Conservation (phyloP, 495 filamentous ascomycete genomes). For the Aspergillus bridgeri region DNA sequence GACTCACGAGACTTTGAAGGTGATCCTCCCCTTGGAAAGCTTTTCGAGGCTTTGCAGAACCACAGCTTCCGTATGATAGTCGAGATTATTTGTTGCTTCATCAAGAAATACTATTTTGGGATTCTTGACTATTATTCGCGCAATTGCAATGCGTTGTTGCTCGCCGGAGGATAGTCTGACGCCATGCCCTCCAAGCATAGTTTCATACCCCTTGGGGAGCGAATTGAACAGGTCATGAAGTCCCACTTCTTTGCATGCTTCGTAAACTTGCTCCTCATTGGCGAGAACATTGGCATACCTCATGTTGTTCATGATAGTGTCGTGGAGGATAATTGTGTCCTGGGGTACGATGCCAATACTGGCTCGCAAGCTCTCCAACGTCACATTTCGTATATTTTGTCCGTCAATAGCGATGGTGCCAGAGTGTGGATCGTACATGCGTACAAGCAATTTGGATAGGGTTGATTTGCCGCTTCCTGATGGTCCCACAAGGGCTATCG, state of each 20-base stretch:
- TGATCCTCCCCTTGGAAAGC: background rate
- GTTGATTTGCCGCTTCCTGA: constrained; percentile 77
- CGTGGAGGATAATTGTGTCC: constrained; percentile 67
- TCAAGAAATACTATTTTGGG: background rate
- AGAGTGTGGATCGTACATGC: constrained; percentile 64
- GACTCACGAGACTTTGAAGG: background rate
- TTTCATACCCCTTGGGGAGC: constrained; percentile 62
- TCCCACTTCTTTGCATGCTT: constrained; percentile 66
- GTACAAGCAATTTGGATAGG: constrained; percentile 65
- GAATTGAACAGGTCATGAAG: constrained; percentile 66
- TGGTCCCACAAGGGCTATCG: constrained; percentile 72
- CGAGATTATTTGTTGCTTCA: background rate
- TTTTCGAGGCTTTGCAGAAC: background rate
- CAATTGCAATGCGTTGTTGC: constrained; percentile 39
- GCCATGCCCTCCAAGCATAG: constrained; percentile 59
- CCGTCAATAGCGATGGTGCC: constrained; percentile 71
- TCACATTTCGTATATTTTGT: constrained; percentile 67
- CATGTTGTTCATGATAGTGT: constrained; percentile 71
- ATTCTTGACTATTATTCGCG: background rate
- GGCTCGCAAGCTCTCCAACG: constrained; percentile 60
- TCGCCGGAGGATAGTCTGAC: constrained; percentile 73
- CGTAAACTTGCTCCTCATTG: constrained; percentile 60
- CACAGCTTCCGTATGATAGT: background rate
- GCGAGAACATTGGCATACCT: constrained; percentile 62
- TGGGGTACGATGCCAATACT: constrained; percentile 69